Base-by-base conservation (phyloP, 306 rosid species). In the Ormosia emarginata region DNA sequence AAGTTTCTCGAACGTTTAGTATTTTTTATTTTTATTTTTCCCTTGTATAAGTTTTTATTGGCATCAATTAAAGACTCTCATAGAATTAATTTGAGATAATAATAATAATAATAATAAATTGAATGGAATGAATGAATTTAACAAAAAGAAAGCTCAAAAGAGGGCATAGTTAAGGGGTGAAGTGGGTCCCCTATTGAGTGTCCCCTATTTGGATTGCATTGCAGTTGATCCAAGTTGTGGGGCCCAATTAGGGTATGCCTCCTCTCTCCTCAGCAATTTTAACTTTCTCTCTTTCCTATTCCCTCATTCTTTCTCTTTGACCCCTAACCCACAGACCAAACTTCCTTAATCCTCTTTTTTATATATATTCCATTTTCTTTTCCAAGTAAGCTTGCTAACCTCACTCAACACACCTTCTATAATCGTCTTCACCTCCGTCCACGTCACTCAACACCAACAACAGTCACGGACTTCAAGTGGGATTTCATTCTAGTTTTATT, bases 311-410 rank as follows among this genome's bases (percentile, higher is more conserved):
- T 6, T 18, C 68, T 33, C 24, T 49, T 62, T 78, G 79, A 83
- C 75, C 79, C 86, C 86, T 83, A 83, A 71, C 80, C 83, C 83
- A 56, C 86, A 64, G 83, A 83, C 86, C 86, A 83, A 15, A 14
- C 34, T 69, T 61, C 12, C 7, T 39, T 47, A 30, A 70, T 47
- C 18, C 59, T 24, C 52, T 9, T 18, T n/a, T 29, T 52, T 30
- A n/a, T 36, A 24, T 24, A 24, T 24, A 0, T 7, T 3, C 13
- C 0, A 33, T 47, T 47, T 17, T 33, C 17, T 13, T 68, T 55
- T 40, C 50, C 24, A 34, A 55, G 33, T 37, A 1, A 0, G 4
- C 15, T 3, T 65, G 62, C 73, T 77, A 74, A 74, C 29, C 79
- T 74, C 67, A 56, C 39, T 32, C 2, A 8, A 4, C 2, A 62